A percentile compares a stretch with the other conserved stretches of the same genome.
Conservation (phyloP, 1,284 basidiomycete genomes). For the Apiotrichum gamsii region DNA sequence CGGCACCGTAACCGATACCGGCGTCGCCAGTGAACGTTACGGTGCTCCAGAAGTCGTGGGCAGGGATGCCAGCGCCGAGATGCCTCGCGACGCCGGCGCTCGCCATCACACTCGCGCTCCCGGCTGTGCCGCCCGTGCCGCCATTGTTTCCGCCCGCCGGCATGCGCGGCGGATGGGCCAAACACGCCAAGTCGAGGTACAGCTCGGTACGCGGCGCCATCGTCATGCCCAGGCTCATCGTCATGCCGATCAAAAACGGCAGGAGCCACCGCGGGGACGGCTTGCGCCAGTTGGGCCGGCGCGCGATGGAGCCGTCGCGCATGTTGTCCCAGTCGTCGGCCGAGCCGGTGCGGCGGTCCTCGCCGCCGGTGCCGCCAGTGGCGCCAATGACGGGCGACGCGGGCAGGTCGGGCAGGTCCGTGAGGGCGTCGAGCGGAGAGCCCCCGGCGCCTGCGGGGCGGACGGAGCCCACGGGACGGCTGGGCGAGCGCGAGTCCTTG, state of each 20-base stretch:
- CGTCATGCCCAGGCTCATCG: conserved; percentile 38
- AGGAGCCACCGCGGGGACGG: conserved; percentile 39
- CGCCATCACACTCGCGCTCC: conserved; percentile 5
- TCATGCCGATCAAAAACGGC: conserved; percentile 35
- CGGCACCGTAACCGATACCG: conserved; percentile 16
- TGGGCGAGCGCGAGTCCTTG: background rate
- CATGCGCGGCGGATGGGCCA: conserved; percentile 39
- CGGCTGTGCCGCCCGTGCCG: no score
- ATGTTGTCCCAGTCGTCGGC: conserved; percentile 25
- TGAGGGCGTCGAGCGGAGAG: no score
- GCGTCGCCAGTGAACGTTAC: background rate
- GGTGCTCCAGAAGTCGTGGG: conserved; percentile 10
- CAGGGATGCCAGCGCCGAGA: no score
- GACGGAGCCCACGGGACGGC: background rate
- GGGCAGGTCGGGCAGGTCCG: background rate
- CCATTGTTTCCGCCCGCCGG: no score
- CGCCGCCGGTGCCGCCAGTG: conserved; percentile 5
- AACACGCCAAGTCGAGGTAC: conserved; percentile 43
- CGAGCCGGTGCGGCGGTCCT: background rate
- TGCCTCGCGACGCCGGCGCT: no score
- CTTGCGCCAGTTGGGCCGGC: conserved; percentile 36
- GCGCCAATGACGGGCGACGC: no score
- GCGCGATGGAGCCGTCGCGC: conserved; percentile 24
- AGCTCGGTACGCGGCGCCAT: conserved; percentile 40
- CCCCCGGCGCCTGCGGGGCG: background rate